These are phyloP conservation scores for Pascua guehoae DNA, from an alignment of 1,284 basidiomycete genomes.

Conservation along the genomic window DNA sequence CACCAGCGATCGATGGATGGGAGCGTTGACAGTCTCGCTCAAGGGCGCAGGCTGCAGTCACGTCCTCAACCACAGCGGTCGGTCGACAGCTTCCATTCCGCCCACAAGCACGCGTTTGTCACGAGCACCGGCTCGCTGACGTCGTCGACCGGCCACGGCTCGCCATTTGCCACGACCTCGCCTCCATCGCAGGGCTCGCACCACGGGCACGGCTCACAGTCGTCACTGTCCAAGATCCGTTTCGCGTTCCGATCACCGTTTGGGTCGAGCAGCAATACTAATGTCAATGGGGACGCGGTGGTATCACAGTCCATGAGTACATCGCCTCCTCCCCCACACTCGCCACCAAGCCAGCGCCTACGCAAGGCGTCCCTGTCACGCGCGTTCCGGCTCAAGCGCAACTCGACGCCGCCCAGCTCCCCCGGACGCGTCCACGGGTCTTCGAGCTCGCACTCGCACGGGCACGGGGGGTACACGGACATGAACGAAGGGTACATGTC, in stretches of 20 bases:
- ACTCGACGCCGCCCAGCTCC: slow-evolving; percentile 1
- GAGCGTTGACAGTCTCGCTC: no score
- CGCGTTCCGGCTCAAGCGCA: slow-evolving; percentile 12
- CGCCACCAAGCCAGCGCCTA: neutral
- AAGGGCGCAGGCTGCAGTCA: no score
- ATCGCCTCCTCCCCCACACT: neutral
- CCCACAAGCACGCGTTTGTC: neutral
- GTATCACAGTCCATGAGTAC: no score
- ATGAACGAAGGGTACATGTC: slow-evolving; percentile 3
- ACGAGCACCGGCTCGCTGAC: no score
- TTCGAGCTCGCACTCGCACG: neutral
- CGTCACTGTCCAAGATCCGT: slow-evolving; percentile 8
- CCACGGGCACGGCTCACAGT: neutral
- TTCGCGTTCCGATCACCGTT: slow-evolving; percentile 10
- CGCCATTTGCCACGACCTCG: no score
- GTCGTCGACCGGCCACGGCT: no score
- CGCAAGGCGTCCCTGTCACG: slow-evolving; percentile 7
- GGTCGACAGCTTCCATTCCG: neutral
- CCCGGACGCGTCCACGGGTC: neutral
- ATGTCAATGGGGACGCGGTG: neutral
- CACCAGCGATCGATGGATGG: no score
- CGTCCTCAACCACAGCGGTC: neutral
- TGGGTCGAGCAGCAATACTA: neutral
- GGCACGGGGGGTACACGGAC: neutral
- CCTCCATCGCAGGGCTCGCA: no score